Conservation (phyloP, 2,329 filamentous ascomycete species). For the Curvularia hawaiiensis region DNA sequence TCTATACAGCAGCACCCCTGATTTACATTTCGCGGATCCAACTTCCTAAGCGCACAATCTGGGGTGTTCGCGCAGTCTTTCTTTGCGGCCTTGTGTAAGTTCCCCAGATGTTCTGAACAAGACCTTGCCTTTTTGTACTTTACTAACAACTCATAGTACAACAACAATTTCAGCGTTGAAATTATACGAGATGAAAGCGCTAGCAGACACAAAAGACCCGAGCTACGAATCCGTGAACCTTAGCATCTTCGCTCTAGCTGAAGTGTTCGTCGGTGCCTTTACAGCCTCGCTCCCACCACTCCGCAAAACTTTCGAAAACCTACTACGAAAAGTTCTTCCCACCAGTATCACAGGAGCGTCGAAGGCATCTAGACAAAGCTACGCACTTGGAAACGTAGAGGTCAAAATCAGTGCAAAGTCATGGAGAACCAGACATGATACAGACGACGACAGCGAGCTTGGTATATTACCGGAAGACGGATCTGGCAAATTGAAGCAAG, state of each 20-base stretch:
- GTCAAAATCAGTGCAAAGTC: conserved; percentile 12
- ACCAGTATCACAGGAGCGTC: conserved; percentile 23
- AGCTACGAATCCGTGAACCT: conserved; percentile 32
- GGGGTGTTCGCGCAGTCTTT: conserved; percentile 37
- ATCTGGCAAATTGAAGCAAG: not conserved
- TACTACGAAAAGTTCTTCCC: conserved; percentile 26
- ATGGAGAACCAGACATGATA: conserved; percentile 11
- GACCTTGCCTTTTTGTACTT: not conserved
- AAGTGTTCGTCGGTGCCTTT: conserved; percentile 36
- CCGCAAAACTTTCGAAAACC: conserved; percentile 33
- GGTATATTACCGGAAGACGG: conserved; percentile 22
- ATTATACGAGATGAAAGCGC: conserved; percentile 31
- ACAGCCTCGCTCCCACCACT: conserved; percentile 35
- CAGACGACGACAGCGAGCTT: conserved; percentile 25
- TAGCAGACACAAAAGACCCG: conserved; percentile 27
- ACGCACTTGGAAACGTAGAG: conserved; percentile 19
- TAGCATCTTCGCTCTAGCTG: conserved; percentile 30
- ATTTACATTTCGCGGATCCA: conserved; percentile 33
- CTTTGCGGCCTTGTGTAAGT: conserved; percentile 34
- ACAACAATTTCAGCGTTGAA: conserved; percentile 36
- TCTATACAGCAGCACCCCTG: conserved; percentile 32
- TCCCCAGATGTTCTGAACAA: not conserved
- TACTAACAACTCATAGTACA: conserved; percentile 21
- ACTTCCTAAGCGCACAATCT: conserved; percentile 30
- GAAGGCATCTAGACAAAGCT: conserved; percentile 18